Conservation (phyloP, 805 yeast genomes). For the Candida berthetii region DNA sequence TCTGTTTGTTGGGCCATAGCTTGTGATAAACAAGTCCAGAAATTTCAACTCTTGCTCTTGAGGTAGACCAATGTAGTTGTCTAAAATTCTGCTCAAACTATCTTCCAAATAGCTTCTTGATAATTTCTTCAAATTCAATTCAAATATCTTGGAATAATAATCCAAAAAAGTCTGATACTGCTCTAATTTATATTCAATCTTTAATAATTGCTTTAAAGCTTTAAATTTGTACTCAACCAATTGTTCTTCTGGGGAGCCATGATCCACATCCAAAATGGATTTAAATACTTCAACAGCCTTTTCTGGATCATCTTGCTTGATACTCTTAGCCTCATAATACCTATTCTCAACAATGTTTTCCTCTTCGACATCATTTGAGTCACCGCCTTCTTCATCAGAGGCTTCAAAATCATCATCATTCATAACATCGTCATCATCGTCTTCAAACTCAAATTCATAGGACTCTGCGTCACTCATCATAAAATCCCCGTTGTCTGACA, state of each 20-base stretch:
- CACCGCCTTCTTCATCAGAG: conserved; percentile 10
- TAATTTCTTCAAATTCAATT: conserved; percentile 10
- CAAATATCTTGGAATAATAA: conserved; percentile 5
- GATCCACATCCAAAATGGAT: conserved; percentile 22
- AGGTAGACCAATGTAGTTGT: conserved; percentile 18
- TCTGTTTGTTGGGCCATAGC: conserved; percentile 26
- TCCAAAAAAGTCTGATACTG: conserved; percentile 6
- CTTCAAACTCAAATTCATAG: conserved; percentile 22
- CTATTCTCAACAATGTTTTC: conserved; percentile 24
- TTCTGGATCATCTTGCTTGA: conserved; percentile 18
- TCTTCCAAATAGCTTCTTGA: conserved; percentile 23
- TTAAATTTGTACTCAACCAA: conserved; percentile 16
- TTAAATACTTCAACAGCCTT: conserved; percentile 11
- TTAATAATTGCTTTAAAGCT: conserved; percentile 17
- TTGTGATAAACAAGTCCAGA: conserved; percentile 23
- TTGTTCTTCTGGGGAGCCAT: conserved; percentile 29
- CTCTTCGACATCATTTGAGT: conserved; percentile 5
- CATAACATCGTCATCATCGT: conserved; percentile 9
- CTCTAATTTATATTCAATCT: conserved; percentile 15
- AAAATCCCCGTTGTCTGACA: conserved; percentile 22
- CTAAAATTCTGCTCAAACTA: conserved; percentile 33
- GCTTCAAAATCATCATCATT: conserved; percentile 23
- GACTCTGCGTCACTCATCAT: conserved; percentile 24
- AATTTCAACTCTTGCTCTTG: conserved; percentile 18
- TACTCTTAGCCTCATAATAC: conserved; percentile 19